phyloP scores from a whole-genome alignment of 2,329 filamentous ascomycete species.

The Fonsecaea multimorphosa region DNA sequence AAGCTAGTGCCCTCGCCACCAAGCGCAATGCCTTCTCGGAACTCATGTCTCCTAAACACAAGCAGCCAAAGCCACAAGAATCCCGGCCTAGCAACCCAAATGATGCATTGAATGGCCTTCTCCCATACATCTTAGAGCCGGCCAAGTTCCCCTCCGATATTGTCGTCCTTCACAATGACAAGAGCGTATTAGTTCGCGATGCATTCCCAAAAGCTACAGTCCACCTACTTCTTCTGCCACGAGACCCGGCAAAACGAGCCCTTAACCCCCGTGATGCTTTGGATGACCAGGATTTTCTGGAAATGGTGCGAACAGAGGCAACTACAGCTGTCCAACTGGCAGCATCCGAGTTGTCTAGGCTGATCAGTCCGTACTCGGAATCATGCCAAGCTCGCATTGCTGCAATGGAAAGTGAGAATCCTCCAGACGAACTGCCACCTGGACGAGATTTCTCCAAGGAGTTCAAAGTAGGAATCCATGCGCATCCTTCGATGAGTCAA shows the following conservation, averaged over 20 bases:
- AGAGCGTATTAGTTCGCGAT: constrained; percentile 80
- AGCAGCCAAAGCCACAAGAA: constrained; percentile 40
- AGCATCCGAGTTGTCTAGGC: constrained; percentile 44
- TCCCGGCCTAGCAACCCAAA: constrained; percentile 29
- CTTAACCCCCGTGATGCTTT: constrained; percentile 81
- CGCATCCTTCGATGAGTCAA: constrained; percentile 88
- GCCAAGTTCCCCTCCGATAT: constrained; percentile 66
- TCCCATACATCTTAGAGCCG: constrained; percentile 70
- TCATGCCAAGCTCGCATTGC: constrained; percentile 64
- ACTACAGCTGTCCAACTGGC: constrained; percentile 68
- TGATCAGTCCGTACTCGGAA: constrained; percentile 58
- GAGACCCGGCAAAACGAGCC: constrained; percentile 64
- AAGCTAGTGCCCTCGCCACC: not conserved
- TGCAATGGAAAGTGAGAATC: constrained; percentile 65
- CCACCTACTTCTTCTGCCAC: constrained; percentile 86
- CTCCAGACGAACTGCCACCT: constrained; percentile 57
- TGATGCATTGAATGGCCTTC: constrained; percentile 52
- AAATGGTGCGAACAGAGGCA: constrained; percentile 66
- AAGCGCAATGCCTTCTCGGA: constrained; percentile 52
- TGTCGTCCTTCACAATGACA: constrained; percentile 66
- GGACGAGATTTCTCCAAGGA: constrained; percentile 81
- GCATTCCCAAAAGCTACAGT: constrained; percentile 83
- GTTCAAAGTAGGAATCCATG: constrained; percentile 80
- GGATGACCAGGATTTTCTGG: constrained; percentile 71
- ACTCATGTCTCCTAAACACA: constrained; percentile 61